Base-by-base conservation (phyloP, 768 basidiomycete genomes). In the Leccinum barrowsii region DNA sequence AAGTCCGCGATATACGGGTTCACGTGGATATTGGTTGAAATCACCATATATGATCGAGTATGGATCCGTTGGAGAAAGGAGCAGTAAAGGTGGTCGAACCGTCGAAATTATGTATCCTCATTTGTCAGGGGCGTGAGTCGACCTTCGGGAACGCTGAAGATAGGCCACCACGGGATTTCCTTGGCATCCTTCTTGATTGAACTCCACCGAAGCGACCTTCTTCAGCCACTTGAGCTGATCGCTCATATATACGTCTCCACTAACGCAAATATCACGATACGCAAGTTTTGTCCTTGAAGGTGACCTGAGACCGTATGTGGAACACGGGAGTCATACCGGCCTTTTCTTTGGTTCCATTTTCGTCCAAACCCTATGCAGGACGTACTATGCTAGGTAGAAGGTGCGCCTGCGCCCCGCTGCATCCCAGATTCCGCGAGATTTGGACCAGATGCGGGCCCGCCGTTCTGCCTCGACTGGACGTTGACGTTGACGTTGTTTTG, bases 1-100 rank as follows among this genome's bases (percentile, higher is more conserved):
- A 89, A 92, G 71, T 94, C 89, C 24, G 97, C 85, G 78, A 99
- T 98, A 80, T 98, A 98, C 0, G 97, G 96, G 74, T 99, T 98
- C 73, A 97, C 80, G 72, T 99, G 96, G 65, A 99, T 98, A 26
- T 28, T 96, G 96, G 74, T 99, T 98, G 81, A 93, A 98, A 74
- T 99, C 96, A 47, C 96, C 95, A 0, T 97, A 99, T 50, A 96
- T 83, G 73, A 87, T 85, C 4, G 95, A 98, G 76, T 98, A 99
- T 2, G 94, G 90, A 74, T 96, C 22, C 92, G 69, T 99, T 99
- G 49, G 92, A 92, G 49, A 90, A 77, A 22, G 96, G 96, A 4
- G 96, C 83, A 49, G 78, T 85, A 80, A 94, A 96, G 6, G 79
- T 73, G 10, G 88, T 86, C 17, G 81, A 77, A 3, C 82, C 76